Base-by-base conservation (phyloP, 1,284 basidiomycete species). In the Omphalotus olearius region DNA sequence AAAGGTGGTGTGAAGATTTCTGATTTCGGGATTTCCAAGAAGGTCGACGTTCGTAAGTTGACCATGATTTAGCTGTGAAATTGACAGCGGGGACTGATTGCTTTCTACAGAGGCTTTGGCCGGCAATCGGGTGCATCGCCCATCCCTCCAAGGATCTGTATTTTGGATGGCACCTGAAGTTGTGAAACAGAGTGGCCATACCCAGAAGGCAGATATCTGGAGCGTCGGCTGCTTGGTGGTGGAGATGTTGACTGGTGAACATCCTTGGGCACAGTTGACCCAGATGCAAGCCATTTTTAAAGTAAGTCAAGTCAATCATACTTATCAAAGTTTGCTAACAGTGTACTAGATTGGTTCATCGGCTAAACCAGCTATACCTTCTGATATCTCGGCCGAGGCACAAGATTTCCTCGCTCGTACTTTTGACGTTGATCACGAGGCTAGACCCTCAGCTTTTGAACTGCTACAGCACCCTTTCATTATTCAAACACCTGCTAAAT, bases 131-230 rank as follows among this genome's bases (percentile, higher is more conserved):
- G 79, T 84, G 26, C 88, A 97, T 65, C 78, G 95, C 3, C 92
- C 93, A 0, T 98, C 94, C 1, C 70, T 98, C 16, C 96, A 98
- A 68, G 96, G 96, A 1, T 96, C 93, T 0, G 95, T 98, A 14
- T 98, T 97, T 70, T 98, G 96, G 94, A 98, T 97, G 94, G 94
- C 94, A 0, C 94, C 94, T 0, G 97, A 99, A 66, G 94, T 98
- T 13, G 96, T 99, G 54, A 95, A 97, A 66, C 96, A 99, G 70
- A 95, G 88, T 16, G 80, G 82, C 1, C 95, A 98, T 66, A 97
- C 95, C 4, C 82, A 80, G 61, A 98, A 98, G 64, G 95, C 95
- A 5, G 97, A 99, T 67, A 98, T 99, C 48, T 99, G 97, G 97
- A 93, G 91, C 62, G 86, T 99, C 0, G 97, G 97, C 2, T 99